Evolutionary conservation across 2,329 filamentous ascomycete genomes (phyloP).

Genomic region (Triangularia setosa): DNA sequence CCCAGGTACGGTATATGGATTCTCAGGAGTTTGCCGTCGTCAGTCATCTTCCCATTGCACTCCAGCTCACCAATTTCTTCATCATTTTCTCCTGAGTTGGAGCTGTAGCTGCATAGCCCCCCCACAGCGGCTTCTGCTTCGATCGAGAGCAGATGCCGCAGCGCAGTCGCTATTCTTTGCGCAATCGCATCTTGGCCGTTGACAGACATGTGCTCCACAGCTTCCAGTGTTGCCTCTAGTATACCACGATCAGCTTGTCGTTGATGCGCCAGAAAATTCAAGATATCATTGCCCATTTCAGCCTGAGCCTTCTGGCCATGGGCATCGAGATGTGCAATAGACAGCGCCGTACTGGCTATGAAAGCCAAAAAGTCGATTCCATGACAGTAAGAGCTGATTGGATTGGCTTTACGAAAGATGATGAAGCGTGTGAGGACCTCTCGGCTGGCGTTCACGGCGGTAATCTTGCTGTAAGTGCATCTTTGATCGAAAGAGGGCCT

Average conservation of each 20-base stretch:
- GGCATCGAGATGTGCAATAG: constrained; percentile 39
- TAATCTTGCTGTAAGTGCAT: constrained; percentile 35
- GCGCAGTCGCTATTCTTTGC: constrained; percentile 31
- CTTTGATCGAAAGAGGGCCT: constrained; percentile 25
- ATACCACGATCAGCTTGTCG: constrained; percentile 40
- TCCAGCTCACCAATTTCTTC: not conserved
- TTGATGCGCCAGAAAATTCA: constrained; percentile 38
- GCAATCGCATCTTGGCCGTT: constrained; percentile 30
- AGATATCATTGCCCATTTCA: not conserved
- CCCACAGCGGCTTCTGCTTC: constrained; percentile 36
- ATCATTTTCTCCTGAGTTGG: not conserved
- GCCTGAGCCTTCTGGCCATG: constrained; percentile 19
- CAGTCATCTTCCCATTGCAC: not conserved
- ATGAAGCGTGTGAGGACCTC: constrained; percentile 40
- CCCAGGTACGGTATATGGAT: not conserved
- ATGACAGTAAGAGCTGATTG: constrained; percentile 36
- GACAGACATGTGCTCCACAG: constrained; percentile 25
- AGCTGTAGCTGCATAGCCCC: not conserved
- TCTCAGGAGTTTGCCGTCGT: not conserved
- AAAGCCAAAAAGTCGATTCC: constrained; percentile 41
- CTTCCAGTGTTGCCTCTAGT: constrained; percentile 35
- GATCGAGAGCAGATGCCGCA: constrained; percentile 36
- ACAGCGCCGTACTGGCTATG: constrained; percentile 37
- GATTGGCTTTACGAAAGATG: constrained; percentile 32
- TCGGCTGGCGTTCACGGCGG: constrained; percentile 39